Conservation (phyloP, 495 filamentous ascomycete genomes). For the Tuber brumale region DNA sequence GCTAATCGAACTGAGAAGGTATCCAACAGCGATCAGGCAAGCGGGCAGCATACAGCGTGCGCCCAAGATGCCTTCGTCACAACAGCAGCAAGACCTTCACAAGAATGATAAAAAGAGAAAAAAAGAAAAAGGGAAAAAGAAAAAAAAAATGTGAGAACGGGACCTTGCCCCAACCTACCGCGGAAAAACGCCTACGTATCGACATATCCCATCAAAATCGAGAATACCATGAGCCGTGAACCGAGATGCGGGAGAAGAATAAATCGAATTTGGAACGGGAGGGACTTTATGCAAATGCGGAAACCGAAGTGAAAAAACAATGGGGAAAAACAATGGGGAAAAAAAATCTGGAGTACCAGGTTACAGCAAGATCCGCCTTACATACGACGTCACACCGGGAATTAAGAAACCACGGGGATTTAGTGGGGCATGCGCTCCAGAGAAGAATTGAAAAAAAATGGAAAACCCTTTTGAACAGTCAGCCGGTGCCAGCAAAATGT, state of each 20-base stretch:
- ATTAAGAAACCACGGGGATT: conserved; percentile 27
- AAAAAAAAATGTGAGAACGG: neutral
- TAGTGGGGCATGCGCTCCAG: conserved; percentile 26
- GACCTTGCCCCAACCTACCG: conserved; percentile 9
- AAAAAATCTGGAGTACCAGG: conserved; percentile 26
- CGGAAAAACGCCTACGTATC: conserved; percentile 24
- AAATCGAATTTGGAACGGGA: neutral
- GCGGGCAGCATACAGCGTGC: neutral
- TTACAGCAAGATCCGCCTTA: conserved; percentile 36
- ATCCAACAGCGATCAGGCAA: neutral
- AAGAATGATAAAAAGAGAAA: neutral
- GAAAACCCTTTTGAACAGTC: conserved; percentile 13
- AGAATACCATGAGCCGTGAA: conserved; percentile 12
- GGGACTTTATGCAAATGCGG: conserved; percentile 9
- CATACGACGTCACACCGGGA: conserved; percentile 24
- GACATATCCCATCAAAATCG: conserved; percentile 31
- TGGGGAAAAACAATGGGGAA: conserved; percentile 20
- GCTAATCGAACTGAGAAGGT: neutral
- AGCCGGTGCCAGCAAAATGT: conserved; percentile 34
- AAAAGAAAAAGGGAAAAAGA: neutral
- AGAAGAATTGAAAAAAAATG: conserved; percentile 18
- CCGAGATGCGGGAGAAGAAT: neutral
- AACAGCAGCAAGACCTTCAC: neutral
- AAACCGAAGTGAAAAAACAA: conserved; percentile 16
- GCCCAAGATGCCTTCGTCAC: conserved; percentile 2